Conservation (phyloP, 1,139 yeast genomes). For the Arxiozyma slooffiae region DNA sequence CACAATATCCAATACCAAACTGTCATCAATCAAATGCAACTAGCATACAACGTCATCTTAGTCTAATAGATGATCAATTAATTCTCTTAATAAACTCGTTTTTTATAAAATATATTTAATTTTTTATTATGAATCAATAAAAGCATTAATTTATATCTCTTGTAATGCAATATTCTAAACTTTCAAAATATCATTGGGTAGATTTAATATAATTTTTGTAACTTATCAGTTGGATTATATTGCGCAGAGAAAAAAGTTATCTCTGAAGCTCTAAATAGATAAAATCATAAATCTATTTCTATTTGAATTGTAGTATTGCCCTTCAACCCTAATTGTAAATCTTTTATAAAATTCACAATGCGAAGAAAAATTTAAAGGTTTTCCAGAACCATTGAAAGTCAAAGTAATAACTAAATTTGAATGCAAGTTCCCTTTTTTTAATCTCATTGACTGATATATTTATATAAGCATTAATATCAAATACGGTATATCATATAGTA, state of each 20-base stretch:
- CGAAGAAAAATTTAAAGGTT: slow-evolving; percentile 25
- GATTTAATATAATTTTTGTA: slow-evolving; percentile 61
- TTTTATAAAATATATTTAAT: slow-evolving; percentile 71
- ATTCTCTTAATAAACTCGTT: slow-evolving; percentile 69
- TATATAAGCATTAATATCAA: slow-evolving; percentile 48
- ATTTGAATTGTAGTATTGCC: slow-evolving; percentile 23
- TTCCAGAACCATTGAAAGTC: slow-evolving; percentile 35
- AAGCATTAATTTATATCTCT: slow-evolving; percentile 69
- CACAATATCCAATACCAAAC: slow-evolving; percentile 3
- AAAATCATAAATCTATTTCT: slow-evolving; percentile 31
- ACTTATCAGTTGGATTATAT: slow-evolving; percentile 74
- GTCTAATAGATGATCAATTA: slow-evolving; percentile 78
- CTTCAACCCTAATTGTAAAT: slow-evolving; percentile 20
- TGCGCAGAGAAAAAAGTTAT: slow-evolving; percentile 80
- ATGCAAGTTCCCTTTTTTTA: slow-evolving; percentile 43
- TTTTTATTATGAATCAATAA: slow-evolving; percentile 73
- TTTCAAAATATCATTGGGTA: slow-evolving; percentile 63
- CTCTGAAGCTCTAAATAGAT: slow-evolving; percentile 85
- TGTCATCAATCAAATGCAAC: slow-evolving; percentile 47
- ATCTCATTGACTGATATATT: slow-evolving; percentile 48
- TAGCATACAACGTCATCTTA: slow-evolving; percentile 69
- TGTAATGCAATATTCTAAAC: slow-evolving; percentile 80
- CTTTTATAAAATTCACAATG: slow-evolving; percentile 26
- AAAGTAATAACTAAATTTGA: slow-evolving; percentile 56
- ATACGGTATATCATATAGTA: slow-evolving; percentile 45